These are phyloP conservation scores for Irpex sp. DNA, from an alignment of 1,284 basidiomycete genomes.

Conservation along the genomic window DNA sequence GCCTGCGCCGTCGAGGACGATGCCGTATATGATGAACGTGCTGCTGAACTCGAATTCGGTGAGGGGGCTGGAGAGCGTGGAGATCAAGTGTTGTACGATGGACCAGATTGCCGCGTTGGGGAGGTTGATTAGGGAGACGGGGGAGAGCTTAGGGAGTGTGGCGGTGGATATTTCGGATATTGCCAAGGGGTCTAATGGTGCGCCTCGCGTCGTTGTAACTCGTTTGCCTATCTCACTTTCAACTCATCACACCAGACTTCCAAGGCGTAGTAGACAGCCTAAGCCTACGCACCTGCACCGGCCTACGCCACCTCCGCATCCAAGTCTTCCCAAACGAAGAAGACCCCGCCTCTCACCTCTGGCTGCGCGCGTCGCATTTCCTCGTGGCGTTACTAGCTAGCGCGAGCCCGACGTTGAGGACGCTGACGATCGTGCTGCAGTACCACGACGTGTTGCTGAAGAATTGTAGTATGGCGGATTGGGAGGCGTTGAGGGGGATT, in stretches of 20 bases:
- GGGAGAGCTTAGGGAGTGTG: background rate
- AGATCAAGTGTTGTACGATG: conserved; percentile 3
- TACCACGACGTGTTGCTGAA: conserved; percentile 4
- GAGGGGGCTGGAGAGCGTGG: background rate
- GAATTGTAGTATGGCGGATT: conserved; percentile 2
- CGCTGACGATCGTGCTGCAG: conserved; percentile 1
- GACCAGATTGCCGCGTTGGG: conserved; percentile 1
- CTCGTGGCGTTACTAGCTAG: background rate
- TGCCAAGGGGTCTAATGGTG: conserved; percentile 3
- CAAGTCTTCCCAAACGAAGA: conserved; percentile 6
- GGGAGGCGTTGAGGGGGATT: conserved; percentile 1
- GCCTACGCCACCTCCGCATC: background rate
- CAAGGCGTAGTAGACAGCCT: conserved; percentile 3
- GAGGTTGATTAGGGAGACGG: background rate
- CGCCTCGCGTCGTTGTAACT: background rate
- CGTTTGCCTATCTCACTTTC: background rate
- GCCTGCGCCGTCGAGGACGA: background rate
- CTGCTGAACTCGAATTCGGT: conserved; percentile 1
- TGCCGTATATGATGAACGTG: conserved; percentile 1
- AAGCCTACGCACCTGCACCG: background rate
- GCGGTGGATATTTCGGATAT: conserved; percentile 5
- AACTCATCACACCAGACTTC: background rate
- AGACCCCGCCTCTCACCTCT: background rate
- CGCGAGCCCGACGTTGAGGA: background rate
- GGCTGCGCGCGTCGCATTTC: conserved; percentile 2